Conservation (phyloP, 257 asterid species). For the Solanum ossicruentum region DNA sequence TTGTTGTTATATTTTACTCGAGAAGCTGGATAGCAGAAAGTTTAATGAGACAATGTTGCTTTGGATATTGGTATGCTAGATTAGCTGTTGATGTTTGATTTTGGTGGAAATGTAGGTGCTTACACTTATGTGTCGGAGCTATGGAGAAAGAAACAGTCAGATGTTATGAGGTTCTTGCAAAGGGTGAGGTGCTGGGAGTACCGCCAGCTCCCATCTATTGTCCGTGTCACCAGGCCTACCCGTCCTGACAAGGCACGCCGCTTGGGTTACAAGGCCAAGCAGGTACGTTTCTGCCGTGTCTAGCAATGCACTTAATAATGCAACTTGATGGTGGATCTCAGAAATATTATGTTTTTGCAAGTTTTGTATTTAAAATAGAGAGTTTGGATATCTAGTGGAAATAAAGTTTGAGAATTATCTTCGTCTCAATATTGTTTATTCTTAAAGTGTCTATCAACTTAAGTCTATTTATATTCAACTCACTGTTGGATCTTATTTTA, state of each 20-base stretch:
- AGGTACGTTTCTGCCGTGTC: not conserved
- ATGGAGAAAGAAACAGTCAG: not conserved
- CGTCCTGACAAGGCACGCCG: not conserved
- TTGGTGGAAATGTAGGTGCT: not conserved
- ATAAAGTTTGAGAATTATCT: not conserved
- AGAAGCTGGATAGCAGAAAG: not conserved
- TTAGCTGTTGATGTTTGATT: not conserved
- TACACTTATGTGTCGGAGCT: not conserved
- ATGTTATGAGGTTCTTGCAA: not conserved
- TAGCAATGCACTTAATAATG: not conserved
- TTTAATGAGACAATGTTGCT: not conserved
- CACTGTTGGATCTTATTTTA: not conserved
- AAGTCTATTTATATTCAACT: not conserved
- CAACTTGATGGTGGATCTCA: not conserved
- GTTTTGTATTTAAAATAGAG: not conserved
- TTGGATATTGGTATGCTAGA: not conserved
- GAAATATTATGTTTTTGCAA: not conserved
- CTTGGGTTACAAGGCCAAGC: not conserved
- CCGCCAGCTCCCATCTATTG: not conserved
- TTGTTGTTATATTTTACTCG: not conserved
- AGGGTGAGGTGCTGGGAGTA: not conserved
- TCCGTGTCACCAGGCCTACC: not conserved
- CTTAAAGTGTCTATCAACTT: not conserved
- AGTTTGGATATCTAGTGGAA: not conserved
- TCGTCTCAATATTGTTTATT: not conserved